Conservation (phyloP, 306 rosid species). For the Glycine latifolia region DNA sequence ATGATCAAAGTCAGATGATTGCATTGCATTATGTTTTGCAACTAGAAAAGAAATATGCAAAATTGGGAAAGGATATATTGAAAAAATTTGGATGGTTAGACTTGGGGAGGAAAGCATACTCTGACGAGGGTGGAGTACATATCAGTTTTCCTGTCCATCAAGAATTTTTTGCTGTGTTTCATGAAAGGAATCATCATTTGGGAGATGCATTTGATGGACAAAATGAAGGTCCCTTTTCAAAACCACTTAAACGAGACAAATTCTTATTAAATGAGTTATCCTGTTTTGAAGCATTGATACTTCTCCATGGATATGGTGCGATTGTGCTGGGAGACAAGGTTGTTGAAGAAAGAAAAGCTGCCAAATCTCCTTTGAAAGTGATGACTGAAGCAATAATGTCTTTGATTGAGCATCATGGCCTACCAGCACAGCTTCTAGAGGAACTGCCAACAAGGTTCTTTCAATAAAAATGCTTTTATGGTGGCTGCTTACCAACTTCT, state of each 20-base stretch:
- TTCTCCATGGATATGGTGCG: slow-evolving; percentile 72
- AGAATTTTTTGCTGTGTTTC: slow-evolving; percentile 57
- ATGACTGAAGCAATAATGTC: slow-evolving; percentile 73
- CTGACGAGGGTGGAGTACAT: slow-evolving; percentile 67
- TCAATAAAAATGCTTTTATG: slow-evolving; percentile 33
- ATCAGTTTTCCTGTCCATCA: slow-evolving; percentile 76
- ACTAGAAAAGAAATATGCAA: slow-evolving; percentile 76
- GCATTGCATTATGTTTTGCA: slow-evolving; percentile 65
- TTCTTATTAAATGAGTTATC: slow-evolving; percentile 51
- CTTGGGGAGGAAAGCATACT: slow-evolving; percentile 72
- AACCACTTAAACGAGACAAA: slow-evolving; percentile 49
- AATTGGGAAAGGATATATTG: slow-evolving; percentile 83
- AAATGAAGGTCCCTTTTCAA: slow-evolving; percentile 46
- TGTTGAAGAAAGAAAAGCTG: slow-evolving; percentile 62
- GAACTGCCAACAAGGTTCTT: slow-evolving; percentile 86
- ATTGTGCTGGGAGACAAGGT: slow-evolving; percentile 61
- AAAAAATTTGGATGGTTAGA: slow-evolving; percentile 96
- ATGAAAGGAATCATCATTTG: slow-evolving; percentile 50
- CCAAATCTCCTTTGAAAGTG: slow-evolving; percentile 73
- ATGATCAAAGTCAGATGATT: slow-evolving; percentile 46
- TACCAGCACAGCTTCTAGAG: slow-evolving; percentile 68
- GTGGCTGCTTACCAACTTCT: slow-evolving; percentile 25
- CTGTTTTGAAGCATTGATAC: slow-evolving; percentile 59
- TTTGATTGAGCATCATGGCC: slow-evolving; percentile 68
- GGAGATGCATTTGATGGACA: slow-evolving; percentile 52